Base-by-base conservation (phyloP, 2,329 filamentous ascomycete genomes). In the Penicillium sp. region DNA sequence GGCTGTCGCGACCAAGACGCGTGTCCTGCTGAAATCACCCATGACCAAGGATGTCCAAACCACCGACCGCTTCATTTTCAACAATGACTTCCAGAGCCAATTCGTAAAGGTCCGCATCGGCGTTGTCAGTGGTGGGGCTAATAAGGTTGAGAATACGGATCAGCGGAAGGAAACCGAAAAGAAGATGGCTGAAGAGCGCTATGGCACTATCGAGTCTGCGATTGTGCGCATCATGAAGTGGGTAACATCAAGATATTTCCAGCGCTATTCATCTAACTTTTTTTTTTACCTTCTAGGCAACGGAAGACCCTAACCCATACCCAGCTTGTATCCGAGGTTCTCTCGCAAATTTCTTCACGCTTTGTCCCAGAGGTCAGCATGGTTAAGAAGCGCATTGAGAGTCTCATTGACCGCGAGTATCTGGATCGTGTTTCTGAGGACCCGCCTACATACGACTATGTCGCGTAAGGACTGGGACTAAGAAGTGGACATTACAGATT, bases 71-170 rank as follows among this genome's bases (percentile, higher is more conserved):
- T 97, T 97, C 72, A 82, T 77, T 8, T 96, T 92, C 79, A 97
- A 97, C 69, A 79, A 86, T 29, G 80, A 85, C 14, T 97, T 96
- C 75, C 81, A 85, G 46, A 92, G 89, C 75, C 92, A 90, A 69
- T 86, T 89, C 48, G 82, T 94, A 67, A 91, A 90, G 72, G 90
- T 97, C 75, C 96, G 96, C 73, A 90, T 94, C 20, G 90, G 90
- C 22, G 88, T 94, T 5, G 89, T 96, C 63, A 89, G 81, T 49
- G 75, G 85, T 48, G 85, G 86, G 1, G 84, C 87, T 18, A 95
- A 91, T 70, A 94, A 91, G 75, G 89, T 96, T 1, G 93, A 97
- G 75, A 90, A 85, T 50, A 79, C 82, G 50, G 77, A 79, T 29
- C 85, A 87, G 71, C 78, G 85, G 42, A 73, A 73, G 42, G 75